A percentile compares a stretch with the other conserved stretches of the same genome.
These are phyloP conservation scores for Apiotrichum porosum DNA, from an alignment of 1,284 basidiomycete genomes.

Conservation along the genomic window DNA sequence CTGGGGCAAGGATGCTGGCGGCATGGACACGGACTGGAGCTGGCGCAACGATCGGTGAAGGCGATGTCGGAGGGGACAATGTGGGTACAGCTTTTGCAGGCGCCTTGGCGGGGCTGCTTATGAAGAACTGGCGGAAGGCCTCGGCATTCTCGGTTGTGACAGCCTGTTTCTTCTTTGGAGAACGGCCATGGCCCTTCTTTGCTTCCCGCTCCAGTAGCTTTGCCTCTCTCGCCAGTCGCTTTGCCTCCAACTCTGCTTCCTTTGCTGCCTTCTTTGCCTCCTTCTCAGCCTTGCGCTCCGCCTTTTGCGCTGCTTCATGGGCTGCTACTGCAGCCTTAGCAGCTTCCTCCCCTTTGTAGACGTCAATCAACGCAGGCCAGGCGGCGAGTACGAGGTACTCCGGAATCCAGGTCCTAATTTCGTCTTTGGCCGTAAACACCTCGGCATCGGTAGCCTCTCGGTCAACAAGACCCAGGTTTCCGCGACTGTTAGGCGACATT, in stretches of 20 bases:
- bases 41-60: too few species aligned
- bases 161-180: background rate
- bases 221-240: background rate
- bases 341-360: slow-evolving; percentile 23
- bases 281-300: background rate
- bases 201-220: too few species aligned
- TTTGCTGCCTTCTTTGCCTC: too few species aligned
- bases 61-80: too few species aligned
- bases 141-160: background rate
- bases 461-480: slow-evolving; percentile 26
- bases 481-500: slow-evolving; percentile 14
- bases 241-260: too few species aligned
- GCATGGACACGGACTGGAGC: too few species aligned
- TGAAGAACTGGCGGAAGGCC: background rate
- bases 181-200: too few species aligned
- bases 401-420: slow-evolving; percentile 31
- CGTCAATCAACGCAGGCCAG: slow-evolving; percentile 28
- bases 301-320: background rate
- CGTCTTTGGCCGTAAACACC: slow-evolving; percentile 9
- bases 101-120: too few species aligned
- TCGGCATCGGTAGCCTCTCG: background rate
- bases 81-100: too few species aligned
- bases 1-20: too few species aligned
- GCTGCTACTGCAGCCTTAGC: slow-evolving; percentile 11
- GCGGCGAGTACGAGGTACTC: slow-evolving; percentile 34